Conservation (phyloP, 306 rosid species). For the Malus fusca region DNA sequence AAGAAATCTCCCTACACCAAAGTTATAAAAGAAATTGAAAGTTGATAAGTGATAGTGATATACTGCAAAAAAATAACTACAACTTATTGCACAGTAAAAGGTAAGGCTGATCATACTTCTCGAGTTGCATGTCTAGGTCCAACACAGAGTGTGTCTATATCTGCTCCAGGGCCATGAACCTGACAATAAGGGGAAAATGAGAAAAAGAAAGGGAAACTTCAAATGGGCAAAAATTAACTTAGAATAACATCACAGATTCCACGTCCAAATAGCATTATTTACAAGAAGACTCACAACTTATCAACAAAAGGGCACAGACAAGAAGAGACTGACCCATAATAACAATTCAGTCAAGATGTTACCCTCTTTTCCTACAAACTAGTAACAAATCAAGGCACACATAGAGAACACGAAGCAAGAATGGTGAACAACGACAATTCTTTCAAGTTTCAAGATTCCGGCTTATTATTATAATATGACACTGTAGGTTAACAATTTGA, state of each 20-base stretch:
- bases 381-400: neutral
- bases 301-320: neutral
- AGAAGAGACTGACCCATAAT: neutral
- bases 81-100: conserved; percentile 8
- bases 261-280: neutral
- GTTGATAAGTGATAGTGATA: neutral
- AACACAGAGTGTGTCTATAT: conserved; percentile 92
- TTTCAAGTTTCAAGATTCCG: neutral
- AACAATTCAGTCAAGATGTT: neutral
- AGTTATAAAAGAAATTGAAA: conserved; percentile 20
- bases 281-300: neutral
- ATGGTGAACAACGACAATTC: neutral
- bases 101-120: conserved; percentile 46
- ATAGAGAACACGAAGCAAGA: neutral
- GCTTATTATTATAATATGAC: neutral
- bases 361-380: neutral
- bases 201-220: neutral
- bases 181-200: conserved; percentile 21
- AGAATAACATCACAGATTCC: neutral
- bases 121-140: conserved; percentile 95
- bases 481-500: neutral
- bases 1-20: conserved; percentile 80
- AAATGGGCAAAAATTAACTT: neutral
- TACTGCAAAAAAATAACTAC: neutral
- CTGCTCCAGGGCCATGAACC: conserved; percentile 99